These are phyloP conservation scores for Boletus rubropictus DNA, from an alignment of 768 basidiomycete species.

Conservation along the genomic window DNA sequence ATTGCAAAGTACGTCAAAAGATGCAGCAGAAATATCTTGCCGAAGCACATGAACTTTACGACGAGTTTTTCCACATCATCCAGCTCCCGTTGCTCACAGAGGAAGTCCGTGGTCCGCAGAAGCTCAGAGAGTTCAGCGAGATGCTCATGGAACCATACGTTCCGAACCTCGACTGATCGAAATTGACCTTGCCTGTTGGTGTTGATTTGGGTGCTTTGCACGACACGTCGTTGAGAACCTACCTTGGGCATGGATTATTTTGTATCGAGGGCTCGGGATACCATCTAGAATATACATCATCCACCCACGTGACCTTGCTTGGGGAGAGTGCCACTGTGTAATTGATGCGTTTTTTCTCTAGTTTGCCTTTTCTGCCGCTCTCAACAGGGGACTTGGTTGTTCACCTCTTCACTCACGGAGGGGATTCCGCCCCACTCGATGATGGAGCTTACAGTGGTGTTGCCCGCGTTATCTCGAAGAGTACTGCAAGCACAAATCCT, in stretches of 20 bases:
- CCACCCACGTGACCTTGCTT: no score
- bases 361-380: no score
- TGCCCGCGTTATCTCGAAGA: no score
- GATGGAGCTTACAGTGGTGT: no score
- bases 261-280: conserved; percentile 7
- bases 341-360: no score
- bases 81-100: conserved; percentile 91
- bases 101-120: conserved; percentile 93
- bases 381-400: no score
- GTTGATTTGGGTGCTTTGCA: background rate
- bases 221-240: no score
- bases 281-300: no score
- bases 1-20: conserved; percentile 88
- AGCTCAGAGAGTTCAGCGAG: conserved; percentile 86
- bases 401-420: no score
- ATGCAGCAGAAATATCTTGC: conserved; percentile 98
- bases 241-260: conserved; percentile 7
- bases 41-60: conserved; percentile 96
- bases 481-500: no score
- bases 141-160: conserved; percentile 83
- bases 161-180: conserved; percentile 34
- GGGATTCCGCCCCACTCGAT: no score
- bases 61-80: conserved; percentile 97
- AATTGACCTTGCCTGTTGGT: background rate
- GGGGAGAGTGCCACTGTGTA: no score